A percentile compares a stretch with the other conserved stretches of the same genome.
Conservation (phyloP, 257 asterid species). For the Solanum chilense region DNA sequence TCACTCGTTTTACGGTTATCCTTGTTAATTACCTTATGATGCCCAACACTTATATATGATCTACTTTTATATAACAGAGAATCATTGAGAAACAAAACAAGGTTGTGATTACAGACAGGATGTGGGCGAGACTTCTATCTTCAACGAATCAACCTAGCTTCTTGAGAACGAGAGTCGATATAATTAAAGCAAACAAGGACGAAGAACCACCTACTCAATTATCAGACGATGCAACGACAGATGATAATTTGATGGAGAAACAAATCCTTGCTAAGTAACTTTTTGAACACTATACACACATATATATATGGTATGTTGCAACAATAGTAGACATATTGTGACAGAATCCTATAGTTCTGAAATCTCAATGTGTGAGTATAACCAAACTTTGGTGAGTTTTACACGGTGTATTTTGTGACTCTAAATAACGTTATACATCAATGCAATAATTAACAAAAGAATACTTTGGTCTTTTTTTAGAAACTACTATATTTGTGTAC, state of each 20-base stretch:
- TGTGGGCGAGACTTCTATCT: constrained; percentile 94
- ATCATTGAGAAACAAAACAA: constrained; percentile 57
- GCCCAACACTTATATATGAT: background rate
- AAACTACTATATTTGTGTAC: background rate
- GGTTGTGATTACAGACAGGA: constrained; percentile 91
- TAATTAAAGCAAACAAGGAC: constrained; percentile 11
- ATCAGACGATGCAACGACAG: constrained; percentile 10
- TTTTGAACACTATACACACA: background rate
- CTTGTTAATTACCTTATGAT: background rate
- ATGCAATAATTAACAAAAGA: too few species aligned
- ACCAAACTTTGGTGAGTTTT: background rate
- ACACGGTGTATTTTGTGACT: background rate
- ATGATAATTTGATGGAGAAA: background rate
- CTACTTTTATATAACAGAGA: constrained; percentile 15
- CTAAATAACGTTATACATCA: background rate
- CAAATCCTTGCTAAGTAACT: background rate
- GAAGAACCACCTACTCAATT: constrained; percentile 15
- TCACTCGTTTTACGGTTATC: background rate
- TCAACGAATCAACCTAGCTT: constrained; percentile 96
- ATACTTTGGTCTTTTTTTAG: background rate
- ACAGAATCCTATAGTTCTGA: background rate
- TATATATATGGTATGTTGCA: background rate
- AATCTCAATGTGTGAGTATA: background rate
- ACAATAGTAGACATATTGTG: background rate
- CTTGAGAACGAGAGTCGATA: constrained; percentile 19